Percentiles rank a stretch among this genome's conserved stretches.
Evolutionary conservation across 768 basidiomycete genomes (phyloP).

Genomic region (Paxillus involutus): DNA sequence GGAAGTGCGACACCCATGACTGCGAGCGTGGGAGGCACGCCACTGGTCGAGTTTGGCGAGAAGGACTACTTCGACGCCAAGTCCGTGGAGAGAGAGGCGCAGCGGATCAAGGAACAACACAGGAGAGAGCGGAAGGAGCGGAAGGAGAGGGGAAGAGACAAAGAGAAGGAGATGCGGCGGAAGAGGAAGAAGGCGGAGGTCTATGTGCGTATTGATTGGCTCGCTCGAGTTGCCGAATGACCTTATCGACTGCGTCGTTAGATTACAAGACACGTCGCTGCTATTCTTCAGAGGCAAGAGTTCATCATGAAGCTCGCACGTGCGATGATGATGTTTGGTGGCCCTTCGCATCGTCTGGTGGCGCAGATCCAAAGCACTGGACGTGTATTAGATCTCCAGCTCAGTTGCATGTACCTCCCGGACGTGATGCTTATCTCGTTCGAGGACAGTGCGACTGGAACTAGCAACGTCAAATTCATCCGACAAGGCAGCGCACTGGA

Average conservation of each 20-base stretch:
- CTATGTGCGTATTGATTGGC: conserved; percentile 52
- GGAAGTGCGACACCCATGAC: conserved; percentile 15
- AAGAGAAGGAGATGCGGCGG: conserved; percentile 39
- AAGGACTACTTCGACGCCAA: conserved; percentile 32
- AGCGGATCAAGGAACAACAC: conserved; percentile 16
- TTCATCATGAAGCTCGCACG: conserved; percentile 83
- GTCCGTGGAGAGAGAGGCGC: conserved; percentile 26
- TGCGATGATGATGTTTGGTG: conserved; percentile 89
- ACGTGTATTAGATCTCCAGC: conserved; percentile 71
- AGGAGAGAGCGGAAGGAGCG: conserved; percentile 40
- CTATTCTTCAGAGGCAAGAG: conserved; percentile 77
- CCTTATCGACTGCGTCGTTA: conserved; percentile 22
- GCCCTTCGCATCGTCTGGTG: conserved; percentile 79
- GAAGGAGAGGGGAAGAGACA: conserved; percentile 34
- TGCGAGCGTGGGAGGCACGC: conserved; percentile 17
- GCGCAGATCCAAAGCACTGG: conserved; percentile 80
- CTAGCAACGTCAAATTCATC: conserved; percentile 78
- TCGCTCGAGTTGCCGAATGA: neutral
- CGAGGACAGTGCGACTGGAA: conserved; percentile 77
- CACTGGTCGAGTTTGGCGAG: conserved; percentile 18
- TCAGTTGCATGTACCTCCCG: conserved; percentile 73
- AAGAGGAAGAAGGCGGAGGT: conserved; percentile 75
- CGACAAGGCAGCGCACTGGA: conserved; percentile 71
- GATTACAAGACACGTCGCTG: conserved; percentile 84
- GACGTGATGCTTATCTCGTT: conserved; percentile 81